Percentiles rank a stretch among this genome's conserved stretches.
Evolutionary conservation across 306 rosid species (phyloP).

Genomic region (Malus sylvestris): DNA sequence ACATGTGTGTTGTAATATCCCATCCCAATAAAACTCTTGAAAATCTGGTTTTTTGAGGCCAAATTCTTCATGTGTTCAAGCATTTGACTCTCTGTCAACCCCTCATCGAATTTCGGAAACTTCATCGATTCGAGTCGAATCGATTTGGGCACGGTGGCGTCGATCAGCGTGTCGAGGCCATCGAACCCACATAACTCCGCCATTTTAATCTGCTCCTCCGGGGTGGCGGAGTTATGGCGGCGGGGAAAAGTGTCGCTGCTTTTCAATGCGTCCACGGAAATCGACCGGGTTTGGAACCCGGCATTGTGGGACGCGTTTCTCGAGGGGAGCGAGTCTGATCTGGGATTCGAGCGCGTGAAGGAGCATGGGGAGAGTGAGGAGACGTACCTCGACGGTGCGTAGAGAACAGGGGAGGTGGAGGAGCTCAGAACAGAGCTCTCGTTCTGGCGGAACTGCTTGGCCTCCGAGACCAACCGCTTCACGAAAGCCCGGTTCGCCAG

Average conservation of each 20-base stretch:
- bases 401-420: constrained; percentile 38
- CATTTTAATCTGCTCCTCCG: constrained; percentile 78
- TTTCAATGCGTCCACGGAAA: constrained; percentile 74
- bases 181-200: constrained; percentile 54
- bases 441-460: constrained; percentile 53
- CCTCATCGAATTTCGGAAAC: constrained; percentile 73
- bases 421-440: constrained; percentile 28
- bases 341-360: constrained; percentile 26
- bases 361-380: constrained; percentile 61
- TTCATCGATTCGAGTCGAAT: constrained; percentile 62
- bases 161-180: constrained; percentile 60
- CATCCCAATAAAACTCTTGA: constrained; percentile 83
- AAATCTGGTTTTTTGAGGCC: constrained; percentile 75
- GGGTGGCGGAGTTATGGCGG: constrained; percentile 95
- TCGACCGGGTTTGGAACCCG: constrained; percentile 59
- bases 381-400: constrained; percentile 59
- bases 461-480: constrained; percentile 72
- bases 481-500: constrained; percentile 80
- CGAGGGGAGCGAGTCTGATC: constrained; percentile 23
- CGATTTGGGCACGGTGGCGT: constrained; percentile 90
- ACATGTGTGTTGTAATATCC: constrained; percentile 89
- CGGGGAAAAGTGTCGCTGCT: constrained; percentile 87
- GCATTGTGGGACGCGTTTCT: constrained; percentile 27
- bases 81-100: constrained; percentile 87
- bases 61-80: constrained; percentile 72